Evolutionary conservation across 495 filamentous ascomycete species (phyloP), one percentile per base, ranked within the genome.

Genomic region (Penicillium argentinense): DNA sequence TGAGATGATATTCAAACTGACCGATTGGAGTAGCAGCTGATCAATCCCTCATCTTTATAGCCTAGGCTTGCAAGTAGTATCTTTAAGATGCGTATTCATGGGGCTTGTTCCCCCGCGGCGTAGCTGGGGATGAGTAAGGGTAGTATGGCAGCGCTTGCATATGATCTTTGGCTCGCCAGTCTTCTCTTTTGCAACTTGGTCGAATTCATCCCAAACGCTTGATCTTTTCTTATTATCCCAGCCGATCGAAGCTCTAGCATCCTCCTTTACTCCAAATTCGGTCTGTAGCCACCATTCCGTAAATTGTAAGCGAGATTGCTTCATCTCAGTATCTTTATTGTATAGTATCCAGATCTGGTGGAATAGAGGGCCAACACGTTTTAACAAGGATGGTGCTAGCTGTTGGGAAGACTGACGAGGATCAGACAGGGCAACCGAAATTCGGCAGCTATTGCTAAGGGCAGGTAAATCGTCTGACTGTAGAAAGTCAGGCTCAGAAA

Each of bases 91-190:
- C 7, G 7, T 7, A 3, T 32, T 32, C 29, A 32, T 32, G 2
- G 29, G 29, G 8, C 12, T 13, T 6, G 29, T 6, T 3, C 29
- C 29, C 7, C 6, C 7, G 3, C 29, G 19, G n/a, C 6, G 27
- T 46, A 18, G 3, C 34, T 27, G 36, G 9, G 36, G 33, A 33
- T 47, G 30, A 37, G 30, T 17, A 39, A 47, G 28, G 9, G 26
- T 17, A 36, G 28, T 13, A 16, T 45, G 16, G 19, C 32, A 47
- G n/a, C 23, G 44, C 9, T 26, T 39, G 22, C 24, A 53, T 18
- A 53, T 53, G 30, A 53, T 39, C 39, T 46, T 53, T 9, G 44
- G 26, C 50, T 47, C 43, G 11, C 43, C 42, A 17, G 44, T 44
- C 33, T 27, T 42, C 34, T 37, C 16, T 33, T 53, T 3, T 22